These are phyloP conservation scores for Periglandula ipomoeae DNA, from an alignment of 2,329 filamentous ascomycete genomes.

Conservation along the genomic window DNA sequence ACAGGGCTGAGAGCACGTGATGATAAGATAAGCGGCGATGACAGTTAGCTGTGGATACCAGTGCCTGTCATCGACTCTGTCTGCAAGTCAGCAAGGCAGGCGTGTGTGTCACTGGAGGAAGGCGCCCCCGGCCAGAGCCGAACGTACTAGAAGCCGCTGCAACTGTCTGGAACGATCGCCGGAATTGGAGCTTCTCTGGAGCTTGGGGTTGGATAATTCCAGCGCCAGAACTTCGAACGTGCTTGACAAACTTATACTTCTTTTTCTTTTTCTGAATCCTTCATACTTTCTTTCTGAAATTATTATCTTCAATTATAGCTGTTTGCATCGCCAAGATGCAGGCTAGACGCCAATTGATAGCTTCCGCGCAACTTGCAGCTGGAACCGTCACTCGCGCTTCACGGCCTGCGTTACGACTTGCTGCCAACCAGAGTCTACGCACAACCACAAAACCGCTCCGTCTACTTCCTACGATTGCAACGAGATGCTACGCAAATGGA, in stretches of 20 bases:
- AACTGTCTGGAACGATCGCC: slow-evolving; percentile 11
- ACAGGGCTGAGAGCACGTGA: slow-evolving; percentile 29
- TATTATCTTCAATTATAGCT: not conserved
- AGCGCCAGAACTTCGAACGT: not conserved
- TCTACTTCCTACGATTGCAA: slow-evolving; percentile 29
- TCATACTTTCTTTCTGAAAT: not conserved
- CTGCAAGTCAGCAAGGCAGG: too few species aligned
- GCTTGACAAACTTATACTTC: not conserved
- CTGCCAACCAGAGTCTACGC: slow-evolving; percentile 14
- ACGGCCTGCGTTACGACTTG: slow-evolving; percentile 19
- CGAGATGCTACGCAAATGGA: slow-evolving; percentile 57
- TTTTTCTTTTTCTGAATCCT: slow-evolving; percentile 4
- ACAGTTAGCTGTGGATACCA: not conserved
- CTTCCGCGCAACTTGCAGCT: slow-evolving; percentile 29
- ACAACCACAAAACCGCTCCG: slow-evolving; percentile 12
- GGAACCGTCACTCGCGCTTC: slow-evolving; percentile 20
- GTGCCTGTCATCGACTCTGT: not conserved
- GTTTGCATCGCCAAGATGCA: slow-evolving; percentile 25
- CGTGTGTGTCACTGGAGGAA: too few species aligned
- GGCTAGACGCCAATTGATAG: slow-evolving; percentile 30
- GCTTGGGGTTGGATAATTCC: slow-evolving; percentile 11
- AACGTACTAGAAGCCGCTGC: slow-evolving; percentile 32
- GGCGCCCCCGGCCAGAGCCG: slow-evolving; percentile 13
- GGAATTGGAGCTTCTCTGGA: not conserved
- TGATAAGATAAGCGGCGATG: slow-evolving; percentile 21